These are phyloP conservation scores for Hypoxylon rubiginosum DNA, from an alignment of 2,329 filamentous ascomycete species.

Conservation along the genomic window DNA sequence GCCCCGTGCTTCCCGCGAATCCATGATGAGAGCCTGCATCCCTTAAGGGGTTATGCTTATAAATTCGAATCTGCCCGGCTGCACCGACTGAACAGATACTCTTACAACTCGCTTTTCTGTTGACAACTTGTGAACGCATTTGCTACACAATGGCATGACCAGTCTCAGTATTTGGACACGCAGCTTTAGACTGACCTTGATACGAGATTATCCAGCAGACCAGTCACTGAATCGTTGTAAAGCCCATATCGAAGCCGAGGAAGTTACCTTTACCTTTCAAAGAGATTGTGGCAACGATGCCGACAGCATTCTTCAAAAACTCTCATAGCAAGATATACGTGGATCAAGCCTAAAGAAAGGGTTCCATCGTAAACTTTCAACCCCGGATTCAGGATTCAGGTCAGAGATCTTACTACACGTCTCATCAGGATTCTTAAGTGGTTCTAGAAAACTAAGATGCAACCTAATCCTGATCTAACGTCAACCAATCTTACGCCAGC, in stretches of 20 bases:
- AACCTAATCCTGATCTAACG: slow-evolving; percentile 12
- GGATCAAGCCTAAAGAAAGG: no score
- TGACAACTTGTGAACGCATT: not conserved
- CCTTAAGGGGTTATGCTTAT: not conserved
- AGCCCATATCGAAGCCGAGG: no score
- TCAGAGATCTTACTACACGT: no score
- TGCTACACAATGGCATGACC: not conserved
- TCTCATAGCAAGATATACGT: no score
- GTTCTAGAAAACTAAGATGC: slow-evolving; percentile 15
- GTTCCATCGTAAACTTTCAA: no score
- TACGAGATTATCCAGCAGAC: not conserved
- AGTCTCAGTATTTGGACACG: not conserved
- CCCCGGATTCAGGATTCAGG: no score
- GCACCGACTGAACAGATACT: no score
- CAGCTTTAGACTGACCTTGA: not conserved
- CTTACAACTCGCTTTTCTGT: not conserved
- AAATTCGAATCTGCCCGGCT: not conserved
- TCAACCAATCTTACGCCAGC: slow-evolving; percentile 26
- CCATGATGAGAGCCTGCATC: slow-evolving; percentile 1
- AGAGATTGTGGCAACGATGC: no score
- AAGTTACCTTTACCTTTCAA: no score
- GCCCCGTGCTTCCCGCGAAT: slow-evolving; percentile 7
- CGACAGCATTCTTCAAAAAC: no score
- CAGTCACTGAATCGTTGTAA: not conserved
- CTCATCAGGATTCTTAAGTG: not conserved